Evolutionary conservation across 2,329 filamentous ascomycete species (phyloP).

Genomic region (Xylaria hypoxylon): DNA sequence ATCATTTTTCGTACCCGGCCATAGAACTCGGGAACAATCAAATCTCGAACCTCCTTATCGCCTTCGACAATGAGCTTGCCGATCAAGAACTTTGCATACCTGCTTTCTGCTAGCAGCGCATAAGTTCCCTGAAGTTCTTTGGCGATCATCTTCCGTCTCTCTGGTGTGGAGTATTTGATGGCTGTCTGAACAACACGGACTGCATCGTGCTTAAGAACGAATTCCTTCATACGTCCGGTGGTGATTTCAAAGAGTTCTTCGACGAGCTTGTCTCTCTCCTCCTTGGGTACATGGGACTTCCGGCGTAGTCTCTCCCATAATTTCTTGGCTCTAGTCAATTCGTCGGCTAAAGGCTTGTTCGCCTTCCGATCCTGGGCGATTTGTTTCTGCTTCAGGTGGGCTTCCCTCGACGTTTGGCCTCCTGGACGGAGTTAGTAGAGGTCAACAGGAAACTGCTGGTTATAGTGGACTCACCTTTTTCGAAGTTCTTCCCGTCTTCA

Average conservation of each 20-base stretch:
- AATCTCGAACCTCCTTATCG: slow-evolving; percentile 84
- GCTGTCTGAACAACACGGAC: slow-evolving; percentile 97
- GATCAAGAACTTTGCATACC: slow-evolving; percentile 97
- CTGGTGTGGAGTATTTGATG: slow-evolving; percentile 90
- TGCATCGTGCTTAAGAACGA: slow-evolving; percentile 98
- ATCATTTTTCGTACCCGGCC: slow-evolving; percentile 92
- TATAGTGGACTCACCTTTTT: slow-evolving; percentile 54
- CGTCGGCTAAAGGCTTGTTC: slow-evolving; percentile 91
- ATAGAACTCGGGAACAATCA: slow-evolving; percentile 95
- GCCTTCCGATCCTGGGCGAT: slow-evolving; percentile 89
- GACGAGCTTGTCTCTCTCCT: slow-evolving; percentile 88
- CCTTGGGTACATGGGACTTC: slow-evolving; percentile 91
- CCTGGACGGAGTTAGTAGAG: slow-evolving; percentile 54
- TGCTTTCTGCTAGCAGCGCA: slow-evolving; percentile 87
- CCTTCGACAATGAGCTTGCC: slow-evolving; percentile 96
- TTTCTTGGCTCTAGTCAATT: slow-evolving; percentile 90
- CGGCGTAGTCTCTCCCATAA: slow-evolving; percentile 93
- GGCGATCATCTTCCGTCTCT: slow-evolving; percentile 88
- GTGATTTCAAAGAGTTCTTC: slow-evolving; percentile 92
- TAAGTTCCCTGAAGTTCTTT: slow-evolving; percentile 88
- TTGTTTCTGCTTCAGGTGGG: slow-evolving; percentile 92
- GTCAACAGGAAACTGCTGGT: neutral
- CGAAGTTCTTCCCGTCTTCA: slow-evolving; percentile 55
- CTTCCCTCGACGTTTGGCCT: slow-evolving; percentile 81
- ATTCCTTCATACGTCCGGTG: slow-evolving; percentile 90